A percentile compares a stretch with the other conserved stretches of the same genome.
Evolutionary conservation across 2,329 filamentous ascomycete genomes (phyloP).

Genomic region (Colletotrichum chrysophilum): DNA sequence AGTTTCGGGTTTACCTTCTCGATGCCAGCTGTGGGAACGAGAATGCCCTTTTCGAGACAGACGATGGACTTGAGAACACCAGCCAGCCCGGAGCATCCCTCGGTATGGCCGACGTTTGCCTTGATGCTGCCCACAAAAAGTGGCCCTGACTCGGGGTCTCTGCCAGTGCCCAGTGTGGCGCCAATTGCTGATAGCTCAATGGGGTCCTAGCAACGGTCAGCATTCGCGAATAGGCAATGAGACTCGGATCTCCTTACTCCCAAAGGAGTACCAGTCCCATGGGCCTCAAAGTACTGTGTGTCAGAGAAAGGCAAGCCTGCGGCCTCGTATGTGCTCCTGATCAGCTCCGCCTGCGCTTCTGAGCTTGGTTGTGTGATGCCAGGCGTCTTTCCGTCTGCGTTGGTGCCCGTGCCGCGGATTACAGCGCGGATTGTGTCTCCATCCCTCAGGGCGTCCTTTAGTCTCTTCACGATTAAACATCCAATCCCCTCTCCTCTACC

Average conservation of each 20-base stretch:
- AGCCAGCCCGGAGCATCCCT: constrained; percentile 46
- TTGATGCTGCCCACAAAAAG: constrained; percentile 35
- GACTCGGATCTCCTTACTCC: neutral
- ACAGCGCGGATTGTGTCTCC: constrained; percentile 40
- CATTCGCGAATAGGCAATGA: constrained; percentile 18
- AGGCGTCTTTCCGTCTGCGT: constrained; percentile 36
- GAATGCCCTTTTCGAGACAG: constrained; percentile 43
- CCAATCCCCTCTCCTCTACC: constrained; percentile 46
- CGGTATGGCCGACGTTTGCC: constrained; percentile 47
- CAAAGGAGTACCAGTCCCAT: constrained; percentile 44
- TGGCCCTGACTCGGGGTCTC: constrained; percentile 34
- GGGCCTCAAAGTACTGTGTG: constrained; percentile 45
- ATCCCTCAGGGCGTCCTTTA: constrained; percentile 43
- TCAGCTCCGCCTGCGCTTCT: constrained; percentile 35
- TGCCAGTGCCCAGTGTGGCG: constrained; percentile 43
- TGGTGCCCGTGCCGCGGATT: constrained; percentile 32
- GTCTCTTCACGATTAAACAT: constrained; percentile 43
- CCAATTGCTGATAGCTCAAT: constrained; percentile 55
- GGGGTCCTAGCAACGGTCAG: constrained; percentile 59
- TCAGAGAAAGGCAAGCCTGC: constrained; percentile 24
- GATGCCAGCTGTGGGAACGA: constrained; percentile 58
- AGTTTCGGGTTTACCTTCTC: constrained; percentile 48
- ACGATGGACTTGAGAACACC: constrained; percentile 48
- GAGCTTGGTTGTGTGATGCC: constrained; percentile 45
- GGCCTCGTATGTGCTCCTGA: neutral